Conservation (phyloP, 176 grass and related monocot genomes). For the Cocos nucifera region DNA sequence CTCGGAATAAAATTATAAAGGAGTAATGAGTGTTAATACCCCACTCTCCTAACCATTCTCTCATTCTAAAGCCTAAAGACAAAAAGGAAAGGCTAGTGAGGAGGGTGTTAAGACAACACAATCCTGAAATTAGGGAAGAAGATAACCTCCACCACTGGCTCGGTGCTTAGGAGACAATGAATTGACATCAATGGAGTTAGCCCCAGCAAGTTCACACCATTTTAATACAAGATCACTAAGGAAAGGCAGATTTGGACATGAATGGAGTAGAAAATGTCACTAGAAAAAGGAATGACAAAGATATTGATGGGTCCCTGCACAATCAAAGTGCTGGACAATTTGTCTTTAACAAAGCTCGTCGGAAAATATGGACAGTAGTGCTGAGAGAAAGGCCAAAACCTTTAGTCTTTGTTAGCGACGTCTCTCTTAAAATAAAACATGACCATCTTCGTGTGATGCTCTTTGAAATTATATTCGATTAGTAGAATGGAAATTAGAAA, state of each 20-base stretch:
- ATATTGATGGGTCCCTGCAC: slow-evolving; percentile 30
- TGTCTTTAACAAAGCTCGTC: slow-evolving; percentile 27
- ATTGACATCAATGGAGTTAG: slow-evolving; percentile 34
- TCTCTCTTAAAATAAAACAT: background rate
- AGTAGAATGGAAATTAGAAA: too few relatives aligned
- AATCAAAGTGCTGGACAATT: slow-evolving; percentile 43
- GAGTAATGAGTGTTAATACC: slow-evolving; percentile 21
- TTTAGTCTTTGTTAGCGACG: slow-evolving; percentile 15
- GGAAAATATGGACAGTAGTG: slow-evolving; percentile 43
- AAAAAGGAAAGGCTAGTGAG: slow-evolving; percentile 48
- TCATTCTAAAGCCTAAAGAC: slow-evolving; percentile 25
- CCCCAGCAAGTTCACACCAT: background rate
- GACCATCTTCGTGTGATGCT: too few relatives aligned
- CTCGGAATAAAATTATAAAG: background rate
- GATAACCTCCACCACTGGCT: slow-evolving; percentile 46
- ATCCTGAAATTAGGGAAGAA: slow-evolving; percentile 62
- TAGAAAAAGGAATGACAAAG: slow-evolving; percentile 20
- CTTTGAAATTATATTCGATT: too few relatives aligned
- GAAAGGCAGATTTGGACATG: slow-evolving; percentile 3
- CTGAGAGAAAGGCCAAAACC: slow-evolving; percentile 9
- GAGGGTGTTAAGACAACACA: slow-evolving; percentile 62
- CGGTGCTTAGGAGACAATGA: slow-evolving; percentile 46
- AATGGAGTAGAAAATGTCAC: slow-evolving; percentile 5
- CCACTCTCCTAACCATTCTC: slow-evolving; percentile 17
- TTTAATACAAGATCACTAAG: slow-evolving; percentile 13